phyloP scores from a whole-genome alignment of 345 rosid genomes.

The Salix koriyanagi region DNA sequence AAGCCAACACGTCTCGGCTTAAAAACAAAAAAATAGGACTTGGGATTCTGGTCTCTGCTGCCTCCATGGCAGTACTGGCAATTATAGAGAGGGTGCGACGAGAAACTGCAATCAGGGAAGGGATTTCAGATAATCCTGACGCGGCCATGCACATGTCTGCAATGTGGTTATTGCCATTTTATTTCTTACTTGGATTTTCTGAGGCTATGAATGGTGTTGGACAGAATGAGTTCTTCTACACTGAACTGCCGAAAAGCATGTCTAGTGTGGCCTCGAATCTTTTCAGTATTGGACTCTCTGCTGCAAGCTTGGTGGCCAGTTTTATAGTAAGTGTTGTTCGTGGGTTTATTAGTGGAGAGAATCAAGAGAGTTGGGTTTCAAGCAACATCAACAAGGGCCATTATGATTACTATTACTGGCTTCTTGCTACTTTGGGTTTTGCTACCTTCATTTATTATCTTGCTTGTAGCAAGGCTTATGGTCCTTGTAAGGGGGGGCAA shows the following conservation, averaged over 20 bases:
- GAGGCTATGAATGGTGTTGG: constrained; percentile 71
- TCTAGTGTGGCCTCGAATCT: constrained; percentile 64
- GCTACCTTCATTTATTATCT: constrained; percentile 7
- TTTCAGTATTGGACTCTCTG: constrained; percentile 58
- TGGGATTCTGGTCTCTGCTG: constrained; percentile 49
- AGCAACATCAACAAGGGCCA: constrained; percentile 65
- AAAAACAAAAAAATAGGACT: constrained; percentile 70
- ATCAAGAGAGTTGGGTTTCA: constrained; percentile 65
- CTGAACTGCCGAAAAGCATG: constrained; percentile 77
- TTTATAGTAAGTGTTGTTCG: constrained; percentile 41
- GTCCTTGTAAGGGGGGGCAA: background rate
- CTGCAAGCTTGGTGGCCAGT: constrained; percentile 59
- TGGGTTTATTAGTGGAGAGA: constrained; percentile 34
- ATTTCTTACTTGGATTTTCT: constrained; percentile 56
- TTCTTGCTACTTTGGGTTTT: constrained; percentile 31
- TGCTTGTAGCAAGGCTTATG: constrained; percentile 11
- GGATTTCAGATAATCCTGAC: constrained; percentile 35
- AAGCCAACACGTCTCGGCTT: constrained; percentile 47
- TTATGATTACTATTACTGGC: constrained; percentile 71
- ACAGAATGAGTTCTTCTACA: constrained; percentile 70
- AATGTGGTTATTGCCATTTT: constrained; percentile 71
- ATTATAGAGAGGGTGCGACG: constrained; percentile 53
- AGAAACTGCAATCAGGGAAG: constrained; percentile 50
- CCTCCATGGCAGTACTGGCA: constrained; percentile 62
- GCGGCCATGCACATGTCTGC: constrained; percentile 59